Base-by-base conservation (phyloP, 1,139 yeast genomes). In the Candida sanyaensis region DNA sequence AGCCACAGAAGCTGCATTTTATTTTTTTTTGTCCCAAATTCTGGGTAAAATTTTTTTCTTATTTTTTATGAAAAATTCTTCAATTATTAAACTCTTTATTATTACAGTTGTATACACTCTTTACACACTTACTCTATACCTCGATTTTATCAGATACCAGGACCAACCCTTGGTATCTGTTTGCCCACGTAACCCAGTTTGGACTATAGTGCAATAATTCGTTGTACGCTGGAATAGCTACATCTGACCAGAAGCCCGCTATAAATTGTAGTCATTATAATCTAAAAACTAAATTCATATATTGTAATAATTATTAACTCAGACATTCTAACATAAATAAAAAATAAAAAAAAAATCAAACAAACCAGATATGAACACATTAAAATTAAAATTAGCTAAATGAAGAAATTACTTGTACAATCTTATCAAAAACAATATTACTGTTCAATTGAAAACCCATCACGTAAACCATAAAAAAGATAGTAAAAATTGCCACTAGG, bases 181-280 rank as follows among this genome's bases (percentile, higher is more conserved):
- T 89, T 23, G 90, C 80, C 77, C 85, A 84, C 4, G 83, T 76
- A 21, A 84, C 77, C 62, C 81, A 78, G 30, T 72, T 68, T 1
- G 96, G 93, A 1, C 88, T 73, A 58, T 80, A 89, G 52, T 80
- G 78, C 43, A 84, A 59, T 39, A 87, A 62, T 59, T 89, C 96
- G 49, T 80, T 82, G 54, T 75, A 82, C 1, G 93, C 91, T 0
- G 95, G 92, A 3, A 88, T 66, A 17, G 45, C 41, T 58, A 80
- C 78, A 54, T 88, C 95, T 9, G 87, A 85, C 95, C 95, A 88
- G 58, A 69, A 80, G 61, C 96, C 21, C 21, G 21, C 2, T 17
- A 17, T 17, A 2, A 17, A 17, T 17, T 17, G 21, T 17, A 2
- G 2, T 26, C 28, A 26, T 33, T 13, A 17, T 34, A 21, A 5